A percentile compares a stretch with the other conserved stretches of the same genome.
Conservation (phyloP, 805 yeast species). For the Starmerella davenportii region DNA sequence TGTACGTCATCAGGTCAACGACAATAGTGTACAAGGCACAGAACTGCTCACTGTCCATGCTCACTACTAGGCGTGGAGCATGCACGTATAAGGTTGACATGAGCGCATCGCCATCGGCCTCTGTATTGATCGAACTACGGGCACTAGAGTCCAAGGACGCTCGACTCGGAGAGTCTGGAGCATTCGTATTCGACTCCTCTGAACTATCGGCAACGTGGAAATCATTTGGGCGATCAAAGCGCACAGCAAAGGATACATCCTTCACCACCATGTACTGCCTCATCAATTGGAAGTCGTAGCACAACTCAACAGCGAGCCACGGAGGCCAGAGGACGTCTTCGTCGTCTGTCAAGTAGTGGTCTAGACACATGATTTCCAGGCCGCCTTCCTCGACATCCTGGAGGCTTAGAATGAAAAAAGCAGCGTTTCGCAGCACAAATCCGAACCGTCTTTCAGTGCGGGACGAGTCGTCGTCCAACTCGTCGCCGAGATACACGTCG, state of each 20-base stretch:
- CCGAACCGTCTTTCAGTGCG: conserved; percentile 53
- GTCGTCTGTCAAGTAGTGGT: conserved; percentile 44
- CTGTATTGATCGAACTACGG: not conserved
- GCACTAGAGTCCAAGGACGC: not conserved
- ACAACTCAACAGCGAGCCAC: conserved; percentile 61
- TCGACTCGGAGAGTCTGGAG: not conserved
- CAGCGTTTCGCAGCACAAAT: conserved; percentile 47
- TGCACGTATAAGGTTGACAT: conserved; percentile 27
- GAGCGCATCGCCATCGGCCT: conserved; percentile 3
- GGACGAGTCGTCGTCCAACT: conserved; percentile 28
- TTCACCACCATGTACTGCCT: conserved; percentile 39
- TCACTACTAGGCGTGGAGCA: conserved; percentile 48
- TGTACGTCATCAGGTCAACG: conserved; percentile 46
- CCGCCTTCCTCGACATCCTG: conserved; percentile 36
- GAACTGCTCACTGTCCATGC: conserved; percentile 61
- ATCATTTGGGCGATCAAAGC: conserved; percentile 37
- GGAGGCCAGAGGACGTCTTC: conserved; percentile 54
- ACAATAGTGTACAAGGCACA: conserved; percentile 44
- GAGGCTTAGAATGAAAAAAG: conserved; percentile 47
- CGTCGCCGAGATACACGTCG: conserved; percentile 35
- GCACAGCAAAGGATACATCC: conserved; percentile 42
- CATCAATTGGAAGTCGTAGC: conserved; percentile 35
- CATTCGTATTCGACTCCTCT: not conserved
- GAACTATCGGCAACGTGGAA: conserved; percentile 23
- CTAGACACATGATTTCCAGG: conserved; percentile 33